Evolutionary conservation across 371 early-diverging fungal genomes (phyloP).

Genomic region (Mucor lusitanicus): DNA sequence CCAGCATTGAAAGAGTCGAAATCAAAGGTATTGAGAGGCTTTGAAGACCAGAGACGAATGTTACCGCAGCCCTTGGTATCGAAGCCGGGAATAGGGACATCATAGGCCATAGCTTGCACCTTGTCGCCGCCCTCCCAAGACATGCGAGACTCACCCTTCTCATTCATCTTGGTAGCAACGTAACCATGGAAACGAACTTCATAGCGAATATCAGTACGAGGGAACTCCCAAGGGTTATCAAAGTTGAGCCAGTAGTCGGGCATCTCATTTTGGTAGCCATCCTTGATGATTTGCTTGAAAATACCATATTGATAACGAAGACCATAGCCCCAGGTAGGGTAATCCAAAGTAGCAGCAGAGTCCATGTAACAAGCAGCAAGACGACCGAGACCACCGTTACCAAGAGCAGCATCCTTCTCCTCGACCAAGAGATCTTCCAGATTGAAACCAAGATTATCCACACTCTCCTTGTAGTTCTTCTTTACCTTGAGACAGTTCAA

Average conservation of each 20-base stretch:
- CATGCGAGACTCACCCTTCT: slow-evolving; percentile 58
- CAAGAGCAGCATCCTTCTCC: slow-evolving; percentile 91
- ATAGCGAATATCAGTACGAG: slow-evolving; percentile 83
- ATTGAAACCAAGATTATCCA: slow-evolving; percentile 77
- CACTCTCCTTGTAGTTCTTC: slow-evolving; percentile 62
- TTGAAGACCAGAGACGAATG: slow-evolving; percentile 91
- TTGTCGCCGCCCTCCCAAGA: slow-evolving; percentile 84
- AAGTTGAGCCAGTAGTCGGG: slow-evolving; percentile 90
- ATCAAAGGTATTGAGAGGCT: slow-evolving; percentile 78
- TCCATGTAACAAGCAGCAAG: slow-evolving; percentile 92
- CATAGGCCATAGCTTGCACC: slow-evolving; percentile 90
- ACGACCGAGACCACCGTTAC: slow-evolving; percentile 93
- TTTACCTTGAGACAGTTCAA: slow-evolving; percentile 81
- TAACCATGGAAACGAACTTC: slow-evolving; percentile 86
- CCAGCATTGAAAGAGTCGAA: slow-evolving; percentile 88
- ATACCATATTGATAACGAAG: slow-evolving; percentile 93
- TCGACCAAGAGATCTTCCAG: slow-evolving; percentile 87
- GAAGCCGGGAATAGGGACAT: slow-evolving; percentile 90
- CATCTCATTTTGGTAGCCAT: slow-evolving; percentile 88
- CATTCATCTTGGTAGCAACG: slow-evolving; percentile 66
- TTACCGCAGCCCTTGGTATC: slow-evolving; percentile 87
- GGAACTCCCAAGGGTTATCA: slow-evolving; percentile 94
- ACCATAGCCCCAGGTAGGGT: slow-evolving; percentile 89
- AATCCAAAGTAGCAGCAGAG: slow-evolving; percentile 85
- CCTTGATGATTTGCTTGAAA: slow-evolving; percentile 87